Percentiles rank a stretch among this genome's conserved stretches.
phyloP scores from a whole-genome alignment of 176 grass and related monocot genomes.

The Avena sativa region DNA sequence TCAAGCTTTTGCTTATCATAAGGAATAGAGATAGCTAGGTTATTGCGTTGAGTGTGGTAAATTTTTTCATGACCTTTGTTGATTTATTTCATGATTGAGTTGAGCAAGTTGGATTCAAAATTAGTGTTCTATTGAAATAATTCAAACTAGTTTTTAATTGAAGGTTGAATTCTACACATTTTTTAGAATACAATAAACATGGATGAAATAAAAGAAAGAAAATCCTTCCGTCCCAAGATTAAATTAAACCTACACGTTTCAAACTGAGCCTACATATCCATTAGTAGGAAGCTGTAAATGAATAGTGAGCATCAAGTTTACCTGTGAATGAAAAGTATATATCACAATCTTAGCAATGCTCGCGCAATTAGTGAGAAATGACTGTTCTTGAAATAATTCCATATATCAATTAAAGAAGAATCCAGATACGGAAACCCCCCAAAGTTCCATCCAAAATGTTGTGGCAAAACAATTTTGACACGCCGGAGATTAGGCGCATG shows the following conservation, averaged over 20 bases:
- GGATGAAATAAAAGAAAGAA: too few relatives aligned
- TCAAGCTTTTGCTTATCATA: too few relatives aligned
- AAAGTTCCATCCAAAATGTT: constrained; percentile 35
- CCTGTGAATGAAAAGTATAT: not conserved
- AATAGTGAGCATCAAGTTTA: not conserved
- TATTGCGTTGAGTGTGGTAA: too few relatives aligned
- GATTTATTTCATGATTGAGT: too few relatives aligned
- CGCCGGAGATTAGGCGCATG: constrained; percentile 8
- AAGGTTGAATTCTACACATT: too few relatives aligned
- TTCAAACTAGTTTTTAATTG: too few relatives aligned
- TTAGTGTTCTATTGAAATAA: too few relatives aligned
- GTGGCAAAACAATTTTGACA: not conserved
- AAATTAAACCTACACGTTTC: not conserved
- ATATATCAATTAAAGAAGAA: constrained; percentile 23
- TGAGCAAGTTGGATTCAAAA: too few relatives aligned
- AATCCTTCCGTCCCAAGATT: not conserved
- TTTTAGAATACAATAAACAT: too few relatives aligned
- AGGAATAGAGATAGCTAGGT: too few relatives aligned
- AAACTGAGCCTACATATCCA: not conserved
- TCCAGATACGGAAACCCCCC: constrained; percentile 5
- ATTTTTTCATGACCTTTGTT: too few relatives aligned
- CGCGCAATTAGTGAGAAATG: not conserved
- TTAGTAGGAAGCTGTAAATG: not conserved
- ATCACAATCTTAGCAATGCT: not conserved
- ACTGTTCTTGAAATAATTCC: not conserved